Evolutionary conservation across 2,329 filamentous ascomycete species (phyloP), one percentile per base, ranked within the genome.

Genomic region (Trichoderma aggressivum): DNA sequence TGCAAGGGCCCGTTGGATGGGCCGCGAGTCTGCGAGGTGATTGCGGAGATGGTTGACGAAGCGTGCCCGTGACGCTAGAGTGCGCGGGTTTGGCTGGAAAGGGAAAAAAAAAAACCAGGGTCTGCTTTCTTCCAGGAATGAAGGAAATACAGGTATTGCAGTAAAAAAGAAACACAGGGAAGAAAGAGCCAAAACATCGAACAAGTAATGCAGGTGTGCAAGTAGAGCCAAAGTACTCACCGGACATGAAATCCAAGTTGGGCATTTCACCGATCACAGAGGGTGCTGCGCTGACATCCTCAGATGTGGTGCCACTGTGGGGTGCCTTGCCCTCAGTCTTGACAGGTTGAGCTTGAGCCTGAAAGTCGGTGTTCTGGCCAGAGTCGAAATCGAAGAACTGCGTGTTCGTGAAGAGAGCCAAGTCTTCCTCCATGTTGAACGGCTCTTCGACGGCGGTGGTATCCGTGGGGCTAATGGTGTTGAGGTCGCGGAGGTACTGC

Each of bases 401-500:
- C 59, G 91, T 90, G 81, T 95, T 94, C 71, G 92, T 93, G 83
- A 94, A 96, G 77, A 94, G 87, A 65, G 90, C 90, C 64, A 95
- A 84, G 74, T 94, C 91, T 72, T 91, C 89, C 76, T 93, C 90
- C 74, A 92, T 84, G 76, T 87, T 87, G 80, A 90, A 87, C 65
- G 85, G 82, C 68, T 91, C 88, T 72, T 90, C 86, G 68, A 80
- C 79, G 32, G 87, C 79, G 28, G 85, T 77, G 71, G 75, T 76
- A 66, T 85, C 87, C 73, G 91, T 86, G 68, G 91, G 88, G 76
- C 90, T 89, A 73, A 91, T 85, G 73, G 90, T 88, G 84, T 97
- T 97, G 77, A 98, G 86, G 76, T 94, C 92, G 77, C 93, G 91
- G 75, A 98, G 87, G 84, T 96, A 97, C 79, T 94, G 91, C 78